Percentiles rank a stretch among this genome's conserved stretches.
Evolutionary conservation across 2,329 filamentous ascomycete genomes (phyloP).

Genomic region (Aspergillus unguis): DNA sequence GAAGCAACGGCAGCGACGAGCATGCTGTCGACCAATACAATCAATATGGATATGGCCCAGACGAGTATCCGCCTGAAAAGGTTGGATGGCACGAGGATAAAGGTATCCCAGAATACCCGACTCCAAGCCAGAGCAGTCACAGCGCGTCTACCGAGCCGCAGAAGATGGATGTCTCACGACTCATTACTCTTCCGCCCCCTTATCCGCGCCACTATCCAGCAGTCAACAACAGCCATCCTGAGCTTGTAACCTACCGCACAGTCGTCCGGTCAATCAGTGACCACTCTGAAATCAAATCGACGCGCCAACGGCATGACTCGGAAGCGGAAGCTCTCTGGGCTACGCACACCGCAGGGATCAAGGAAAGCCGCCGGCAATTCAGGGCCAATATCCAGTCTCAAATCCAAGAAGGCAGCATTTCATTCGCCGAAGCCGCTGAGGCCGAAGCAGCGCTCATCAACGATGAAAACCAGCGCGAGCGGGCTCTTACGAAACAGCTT

Average conservation of each 20-base stretch:
- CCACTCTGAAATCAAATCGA: constrained; percentile 66
- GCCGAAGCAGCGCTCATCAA: constrained; percentile 72
- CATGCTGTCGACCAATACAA: constrained; percentile 20
- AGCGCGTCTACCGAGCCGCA: constrained; percentile 39
- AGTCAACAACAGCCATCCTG: constrained; percentile 92
- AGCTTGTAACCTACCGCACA: constrained; percentile 72
- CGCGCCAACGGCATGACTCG: constrained; percentile 53
- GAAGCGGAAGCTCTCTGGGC: constrained; percentile 56
- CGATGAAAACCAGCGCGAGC: constrained; percentile 66
- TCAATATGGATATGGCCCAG: constrained; percentile 44
- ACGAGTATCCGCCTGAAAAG: constrained; percentile 66
- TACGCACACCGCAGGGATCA: constrained; percentile 50
- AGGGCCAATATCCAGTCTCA: constrained; percentile 73
- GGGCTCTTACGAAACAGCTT: constrained; percentile 71
- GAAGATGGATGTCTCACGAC: constrained; percentile 79
- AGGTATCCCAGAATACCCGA: constrained; percentile 19
- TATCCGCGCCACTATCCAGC: constrained; percentile 94
- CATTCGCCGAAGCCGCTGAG: constrained; percentile 76
- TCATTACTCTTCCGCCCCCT: constrained; percentile 88
- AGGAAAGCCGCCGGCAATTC: constrained; percentile 63
- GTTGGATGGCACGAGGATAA: constrained; percentile 54
- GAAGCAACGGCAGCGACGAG: constrained; percentile 32
- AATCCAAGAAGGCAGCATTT: constrained; percentile 72
- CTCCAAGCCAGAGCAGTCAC: constrained; percentile 15
- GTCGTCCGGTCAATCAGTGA: constrained; percentile 72